Evolutionary conservation across 2,329 filamentous ascomycete genomes (phyloP).

Genomic region (Talaromyces verruculosus): DNA sequence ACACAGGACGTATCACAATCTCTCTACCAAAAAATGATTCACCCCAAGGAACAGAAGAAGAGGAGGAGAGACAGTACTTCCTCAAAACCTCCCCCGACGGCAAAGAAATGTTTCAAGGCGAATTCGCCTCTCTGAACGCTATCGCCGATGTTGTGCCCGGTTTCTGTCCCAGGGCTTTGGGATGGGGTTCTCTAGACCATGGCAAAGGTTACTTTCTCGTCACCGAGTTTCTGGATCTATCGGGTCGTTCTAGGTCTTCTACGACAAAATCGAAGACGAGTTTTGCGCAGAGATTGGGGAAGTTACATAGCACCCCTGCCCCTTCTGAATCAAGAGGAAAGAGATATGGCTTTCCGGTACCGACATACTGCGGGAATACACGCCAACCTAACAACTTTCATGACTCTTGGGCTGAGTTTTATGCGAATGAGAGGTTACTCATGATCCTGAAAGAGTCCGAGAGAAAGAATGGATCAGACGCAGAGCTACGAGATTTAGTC

Average conservation of each 20-base stretch:
- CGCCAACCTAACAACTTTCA: conserved; percentile 75
- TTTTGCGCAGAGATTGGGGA: conserved; percentile 74
- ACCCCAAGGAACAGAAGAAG: conserved; percentile 21
- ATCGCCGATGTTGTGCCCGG: conserved; percentile 70
- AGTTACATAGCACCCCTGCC: conserved; percentile 73
- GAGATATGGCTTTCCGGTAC: conserved; percentile 78
- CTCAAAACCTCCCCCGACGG: conserved; percentile 41
- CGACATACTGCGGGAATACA: conserved; percentile 85
- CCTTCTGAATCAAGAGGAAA: conserved; percentile 42
- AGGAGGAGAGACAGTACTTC: conserved; percentile 40
- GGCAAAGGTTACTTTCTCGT: conserved; percentile 53
- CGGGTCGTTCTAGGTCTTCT: conserved; percentile 43
- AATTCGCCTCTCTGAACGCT: conserved; percentile 80
- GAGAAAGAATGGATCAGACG: conserved; percentile 63
- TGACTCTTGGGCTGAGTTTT: conserved; percentile 80
- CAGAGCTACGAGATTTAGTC: conserved; percentile 62
- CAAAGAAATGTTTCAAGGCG: conserved; percentile 57
- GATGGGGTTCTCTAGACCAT: conserved; percentile 62
- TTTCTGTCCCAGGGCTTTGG: conserved; percentile 74
- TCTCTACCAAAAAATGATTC: conserved; percentile 24
- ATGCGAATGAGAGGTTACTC: conserved; percentile 70
- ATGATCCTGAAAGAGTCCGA: conserved; percentile 61
- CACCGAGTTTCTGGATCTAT: conserved; percentile 77
- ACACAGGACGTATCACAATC: conserved; percentile 43
- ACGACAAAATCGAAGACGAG: conserved; percentile 46